Conservation (phyloP, 352 stramenopile genomes). For the Pythium phragmiticola region DNA sequence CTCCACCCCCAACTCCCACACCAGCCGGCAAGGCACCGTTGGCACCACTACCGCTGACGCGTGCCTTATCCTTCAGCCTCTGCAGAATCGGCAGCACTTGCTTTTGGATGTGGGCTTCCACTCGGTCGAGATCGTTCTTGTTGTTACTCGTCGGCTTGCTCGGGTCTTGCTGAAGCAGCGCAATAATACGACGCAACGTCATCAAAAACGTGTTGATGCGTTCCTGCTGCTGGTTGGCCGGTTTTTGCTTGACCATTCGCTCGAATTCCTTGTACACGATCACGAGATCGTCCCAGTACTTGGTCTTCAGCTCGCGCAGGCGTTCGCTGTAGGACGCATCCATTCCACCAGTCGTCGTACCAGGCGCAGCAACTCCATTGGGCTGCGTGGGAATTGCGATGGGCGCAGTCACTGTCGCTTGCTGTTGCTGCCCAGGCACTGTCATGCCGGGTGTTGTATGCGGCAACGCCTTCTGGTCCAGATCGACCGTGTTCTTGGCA, state of each 20-base stretch:
- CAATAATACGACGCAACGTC: slow-evolving; percentile 80
- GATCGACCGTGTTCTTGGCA: slow-evolving; percentile 49
- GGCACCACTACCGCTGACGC: slow-evolving; percentile 20
- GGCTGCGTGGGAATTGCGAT: slow-evolving; percentile 19
- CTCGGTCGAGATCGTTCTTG: slow-evolving; percentile 76
- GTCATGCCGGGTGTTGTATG: slow-evolving; percentile 9
- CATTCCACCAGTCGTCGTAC: slow-evolving; percentile 15
- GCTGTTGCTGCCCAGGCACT: slow-evolving; percentile 6
- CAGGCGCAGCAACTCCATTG: slow-evolving; percentile 17
- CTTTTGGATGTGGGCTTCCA: slow-evolving; percentile 82
- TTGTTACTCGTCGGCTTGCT: slow-evolving; percentile 75
- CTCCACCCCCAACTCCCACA: slow-evolving; percentile 15
- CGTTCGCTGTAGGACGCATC: slow-evolving; percentile 65
- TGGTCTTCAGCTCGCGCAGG: slow-evolving; percentile 71
- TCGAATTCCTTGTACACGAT: slow-evolving; percentile 86
- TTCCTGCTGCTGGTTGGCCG: slow-evolving; percentile 73
- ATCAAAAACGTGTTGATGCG: slow-evolving; percentile 81
- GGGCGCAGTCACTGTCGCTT: slow-evolving; percentile 3
- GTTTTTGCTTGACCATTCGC: slow-evolving; percentile 83
- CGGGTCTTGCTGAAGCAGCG: slow-evolving; percentile 75
- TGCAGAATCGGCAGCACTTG: slow-evolving; percentile 80
- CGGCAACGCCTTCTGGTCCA: slow-evolving; percentile 33
- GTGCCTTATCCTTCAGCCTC: slow-evolving; percentile 71
- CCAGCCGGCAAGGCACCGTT: background rate
- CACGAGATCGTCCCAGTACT: slow-evolving; percentile 84